These are phyloP conservation scores for Sporothrix phasma DNA, from an alignment of 2,329 filamentous ascomycete genomes.

Conservation along the genomic window DNA sequence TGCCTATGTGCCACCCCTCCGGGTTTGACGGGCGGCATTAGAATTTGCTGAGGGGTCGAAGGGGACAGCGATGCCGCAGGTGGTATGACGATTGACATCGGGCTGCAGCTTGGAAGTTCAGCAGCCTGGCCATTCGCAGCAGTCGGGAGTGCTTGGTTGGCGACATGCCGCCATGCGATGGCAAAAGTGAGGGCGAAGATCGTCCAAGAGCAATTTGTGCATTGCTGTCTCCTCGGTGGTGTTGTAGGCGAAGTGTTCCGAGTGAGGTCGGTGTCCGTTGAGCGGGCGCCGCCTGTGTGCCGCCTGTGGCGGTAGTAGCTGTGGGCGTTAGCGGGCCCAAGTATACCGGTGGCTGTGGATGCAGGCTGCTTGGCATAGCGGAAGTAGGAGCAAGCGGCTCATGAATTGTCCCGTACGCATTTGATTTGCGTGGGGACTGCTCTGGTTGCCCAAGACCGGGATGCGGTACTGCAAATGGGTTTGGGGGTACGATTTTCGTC, in stretches of 20 bases:
- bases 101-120: conserved; percentile 24
- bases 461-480: conserved; percentile 36
- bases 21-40: conserved; percentile 52
- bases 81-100: conserved; percentile 41
- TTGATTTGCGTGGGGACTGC: conserved; percentile 32
- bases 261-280: conserved; percentile 20
- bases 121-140: conserved; percentile 25
- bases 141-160: conserved; percentile 42
- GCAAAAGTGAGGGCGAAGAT: conserved; percentile 32
- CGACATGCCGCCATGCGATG: conserved; percentile 39
- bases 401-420: conserved; percentile 31
- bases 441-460: conserved; percentile 33
- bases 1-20: conserved; percentile 25
- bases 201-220: conserved; percentile 22
- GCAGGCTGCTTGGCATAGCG: background rate
- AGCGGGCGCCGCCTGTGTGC: conserved; percentile 7
- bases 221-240: conserved; percentile 14
- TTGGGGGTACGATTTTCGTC: conserved; percentile 25
- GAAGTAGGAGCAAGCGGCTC: conserved; percentile 26
- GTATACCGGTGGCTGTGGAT: background rate
- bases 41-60: conserved; percentile 44
- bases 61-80: conserved; percentile 49
- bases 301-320: conserved; percentile 13
- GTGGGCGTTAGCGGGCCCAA: background rate
- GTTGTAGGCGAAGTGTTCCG: conserved; percentile 26